phyloP scores from a whole-genome alignment of 345 rosid genomes.

The Salix brachista region DNA sequence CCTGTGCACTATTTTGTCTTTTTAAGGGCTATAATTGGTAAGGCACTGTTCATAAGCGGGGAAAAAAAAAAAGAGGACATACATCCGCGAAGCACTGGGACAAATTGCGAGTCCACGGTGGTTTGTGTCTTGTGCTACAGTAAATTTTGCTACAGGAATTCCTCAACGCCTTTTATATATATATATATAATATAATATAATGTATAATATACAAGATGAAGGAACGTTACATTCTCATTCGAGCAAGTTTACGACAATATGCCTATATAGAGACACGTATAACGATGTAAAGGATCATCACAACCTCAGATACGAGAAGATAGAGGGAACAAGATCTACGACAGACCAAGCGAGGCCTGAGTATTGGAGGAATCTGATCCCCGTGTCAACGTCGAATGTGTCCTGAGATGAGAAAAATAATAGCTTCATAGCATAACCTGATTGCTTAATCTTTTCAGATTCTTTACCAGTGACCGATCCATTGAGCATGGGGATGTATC shows the following conservation, averaged over 20 bases:
- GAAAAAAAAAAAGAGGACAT: too few relatives aligned
- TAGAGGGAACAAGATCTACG: constrained; percentile 81
- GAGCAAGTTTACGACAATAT: too few relatives aligned
- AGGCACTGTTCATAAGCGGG: too few relatives aligned
- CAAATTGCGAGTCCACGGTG: too few relatives aligned
- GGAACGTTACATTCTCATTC: neutral
- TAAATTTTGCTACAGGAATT: too few relatives aligned
- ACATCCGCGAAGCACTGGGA: too few relatives aligned
- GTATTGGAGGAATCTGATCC: constrained; percentile 79
- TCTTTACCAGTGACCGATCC: constrained; percentile 42
- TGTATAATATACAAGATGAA: neutral
- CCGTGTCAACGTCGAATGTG: constrained; percentile 74
- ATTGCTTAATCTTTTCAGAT: constrained; percentile 40
- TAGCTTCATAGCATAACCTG: constrained; percentile 51
- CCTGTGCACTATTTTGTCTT: too few relatives aligned
- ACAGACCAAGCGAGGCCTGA: constrained; percentile 99
- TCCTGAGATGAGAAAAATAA: constrained; percentile 41
- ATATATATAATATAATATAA: too few relatives aligned
- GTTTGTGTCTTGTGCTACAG: too few relatives aligned
- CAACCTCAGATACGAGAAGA: constrained; percentile 52
- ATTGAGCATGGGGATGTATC: constrained; percentile 61
- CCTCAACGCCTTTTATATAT: too few relatives aligned
- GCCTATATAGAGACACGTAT: neutral
- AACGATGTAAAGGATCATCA: constrained; percentile 10
- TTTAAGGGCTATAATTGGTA: too few relatives aligned